Evolutionary conservation across 352 stramenopile species (phyloP).

Genomic region (Globisporangium sylvaticum): DNA sequence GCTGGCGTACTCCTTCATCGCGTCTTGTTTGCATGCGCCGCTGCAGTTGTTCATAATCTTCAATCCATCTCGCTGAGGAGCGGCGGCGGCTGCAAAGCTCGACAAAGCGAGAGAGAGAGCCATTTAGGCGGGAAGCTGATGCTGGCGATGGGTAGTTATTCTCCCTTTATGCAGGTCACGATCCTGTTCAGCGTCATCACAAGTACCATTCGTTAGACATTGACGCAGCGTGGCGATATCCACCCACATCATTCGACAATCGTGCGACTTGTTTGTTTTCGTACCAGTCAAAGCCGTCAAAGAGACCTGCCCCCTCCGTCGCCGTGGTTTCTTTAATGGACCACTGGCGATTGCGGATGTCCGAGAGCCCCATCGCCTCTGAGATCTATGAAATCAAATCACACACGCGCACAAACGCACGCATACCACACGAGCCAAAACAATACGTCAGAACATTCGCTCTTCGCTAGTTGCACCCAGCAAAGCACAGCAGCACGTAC

Average conservation of each 20-base stretch:
- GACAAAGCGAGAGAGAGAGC: not conserved
- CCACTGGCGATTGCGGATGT: constrained; percentile 99
- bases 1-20: not conserved
- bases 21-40: not conserved
- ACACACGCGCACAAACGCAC: not conserved
- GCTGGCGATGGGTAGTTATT: constrained; percentile 32
- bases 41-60: not conserved
- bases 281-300: constrained; percentile 99
- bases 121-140: not conserved
- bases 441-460: not conserved
- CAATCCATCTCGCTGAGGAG: not conserved
- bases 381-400: constrained; percentile 84
- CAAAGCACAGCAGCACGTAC: constrained; percentile 23
- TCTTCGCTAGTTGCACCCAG: not conserved
- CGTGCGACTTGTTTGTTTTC: not conserved
- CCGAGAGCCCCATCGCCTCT: constrained; percentile 95
- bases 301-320: constrained; percentile 96
- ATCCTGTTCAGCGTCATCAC: constrained; percentile 46
- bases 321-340: constrained; percentile 99
- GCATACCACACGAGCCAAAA: not conserved
- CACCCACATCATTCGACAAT: not conserved
- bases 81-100: not conserved
- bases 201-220: not conserved
- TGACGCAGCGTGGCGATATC: too few species aligned
- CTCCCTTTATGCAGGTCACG: constrained; percentile 87